A percentile compares a stretch with the other conserved stretches of the same genome.
Conservation (phyloP, 2,329 filamentous ascomycete species). For the Epichloe sp. region DNA sequence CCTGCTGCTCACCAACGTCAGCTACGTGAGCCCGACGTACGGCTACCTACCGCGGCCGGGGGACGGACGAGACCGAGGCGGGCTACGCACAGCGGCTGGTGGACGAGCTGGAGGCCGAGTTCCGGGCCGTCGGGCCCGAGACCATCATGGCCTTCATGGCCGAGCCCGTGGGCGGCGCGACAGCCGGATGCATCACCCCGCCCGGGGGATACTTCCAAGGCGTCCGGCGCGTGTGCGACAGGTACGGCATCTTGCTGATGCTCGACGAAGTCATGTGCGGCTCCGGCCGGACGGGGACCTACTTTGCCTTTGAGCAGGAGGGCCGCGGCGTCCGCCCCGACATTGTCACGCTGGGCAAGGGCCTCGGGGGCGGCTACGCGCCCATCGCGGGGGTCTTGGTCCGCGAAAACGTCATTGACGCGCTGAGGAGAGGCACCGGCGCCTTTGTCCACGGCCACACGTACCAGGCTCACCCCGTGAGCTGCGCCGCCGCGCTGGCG, state of each 20-base stretch:
- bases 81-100: constrained; percentile 27
- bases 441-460: constrained; percentile 13
- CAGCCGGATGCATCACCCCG: constrained; percentile 37
- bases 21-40: constrained; percentile 14
- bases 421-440: neutral
- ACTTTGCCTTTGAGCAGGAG: constrained; percentile 54
- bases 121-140: constrained; percentile 29
- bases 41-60: constrained; percentile 4
- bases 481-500: constrained; percentile 12
- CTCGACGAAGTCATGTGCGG: constrained; percentile 57
- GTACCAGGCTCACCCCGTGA: constrained; percentile 14
- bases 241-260: constrained; percentile 40
- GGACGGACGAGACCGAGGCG: constrained; percentile 21
- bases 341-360: constrained; percentile 50
- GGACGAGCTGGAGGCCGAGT: constrained; percentile 33
- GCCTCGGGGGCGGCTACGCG: constrained; percentile 48
- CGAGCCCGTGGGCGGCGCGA: constrained; percentile 35
- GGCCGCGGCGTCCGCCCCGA: constrained; percentile 35
- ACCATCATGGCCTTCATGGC: constrained; percentile 36
- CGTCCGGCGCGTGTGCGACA: constrained; percentile 38
- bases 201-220: constrained; percentile 40
- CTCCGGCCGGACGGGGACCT: constrained; percentile 45
- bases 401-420: constrained; percentile 1
- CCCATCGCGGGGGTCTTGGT: constrained; percentile 12
- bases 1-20: constrained; percentile 14